Base-by-base conservation (phyloP, 495 filamentous ascomycete species). In the Neurospora terricola region DNA sequence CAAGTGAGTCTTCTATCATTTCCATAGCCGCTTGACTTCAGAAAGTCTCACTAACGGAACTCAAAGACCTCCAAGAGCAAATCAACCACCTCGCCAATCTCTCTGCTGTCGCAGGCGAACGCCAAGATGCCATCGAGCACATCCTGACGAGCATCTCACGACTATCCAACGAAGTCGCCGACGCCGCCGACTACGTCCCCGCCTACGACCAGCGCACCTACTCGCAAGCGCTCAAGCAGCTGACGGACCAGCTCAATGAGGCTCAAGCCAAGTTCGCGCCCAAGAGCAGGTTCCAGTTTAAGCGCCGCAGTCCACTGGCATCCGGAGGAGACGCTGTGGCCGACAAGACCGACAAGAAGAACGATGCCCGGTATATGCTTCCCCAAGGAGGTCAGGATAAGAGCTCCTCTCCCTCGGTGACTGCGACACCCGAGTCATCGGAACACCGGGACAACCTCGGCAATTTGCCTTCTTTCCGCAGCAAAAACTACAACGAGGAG, bases 401-500 rank as follows among this genome's bases (percentile, higher is more conserved):
- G 40, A 59, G 6, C 68, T 4, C 36, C 39, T n/a, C 62, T 14
- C 4, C 8, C n/a, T 45, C 42, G 8, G 18, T 45, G 42, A 34
- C 34, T 34, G 34, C 34, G 34, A 34, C 34, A 34, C 34, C 34
- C 34, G 34, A 34, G 5, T 34, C 34, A 34, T 34, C 34, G 34
- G 80, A 83, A n/a, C 77, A 80, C 45, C 76, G 74, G 9, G 82
- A 85, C 69, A 75, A 71, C 9, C 43, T 81, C 12, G 70, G 74
- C 21, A 73, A 76, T 10, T 77, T 78, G 0, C 78, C 81, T 0
- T 76, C 80, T 8, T 75, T 80, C 42, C 21, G 75, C 36, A 10
- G 6, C 6, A 86, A 87, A 72, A 80, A 87, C 74, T 87, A 87
- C 77, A 87, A 88, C 73, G 82, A 84, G 40, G 84, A 87, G 74